Evolutionary conservation across 139 green algal species (phyloP).

Genomic region (Axilococcus clingmanii): DNA sequence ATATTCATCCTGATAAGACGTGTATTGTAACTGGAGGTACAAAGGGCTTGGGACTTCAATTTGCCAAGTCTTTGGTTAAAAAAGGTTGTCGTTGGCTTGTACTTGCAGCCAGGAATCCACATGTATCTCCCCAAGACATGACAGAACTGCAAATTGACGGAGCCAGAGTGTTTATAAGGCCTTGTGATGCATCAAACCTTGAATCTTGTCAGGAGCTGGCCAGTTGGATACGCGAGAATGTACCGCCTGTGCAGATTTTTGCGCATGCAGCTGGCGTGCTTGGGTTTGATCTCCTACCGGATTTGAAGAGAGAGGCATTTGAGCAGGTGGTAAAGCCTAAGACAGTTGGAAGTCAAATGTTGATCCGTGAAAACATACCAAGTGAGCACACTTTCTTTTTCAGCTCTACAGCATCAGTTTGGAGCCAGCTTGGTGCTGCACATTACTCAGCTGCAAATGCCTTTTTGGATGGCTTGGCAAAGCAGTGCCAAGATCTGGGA

Average conservation of each 20-base stretch:
- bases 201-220: background rate
- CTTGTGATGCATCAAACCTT: conserved; percentile 1
- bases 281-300: conserved; percentile 14
- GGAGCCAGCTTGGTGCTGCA: conserved; percentile 18
- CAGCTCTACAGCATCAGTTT: conserved; percentile 24
- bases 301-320: conserved; percentile 5
- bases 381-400: conserved; percentile 8
- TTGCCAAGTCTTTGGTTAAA: background rate
- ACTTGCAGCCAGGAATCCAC: conserved; percentile 5
- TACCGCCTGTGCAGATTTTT: conserved; percentile 22
- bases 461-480: conserved; percentile 8
- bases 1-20: background rate
- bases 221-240: conserved; percentile 11
- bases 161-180: conserved; percentile 6
- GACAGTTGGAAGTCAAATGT: background rate
- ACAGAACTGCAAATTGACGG: background rate
- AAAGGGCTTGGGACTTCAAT: conserved; percentile 20
- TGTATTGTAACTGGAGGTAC: conserved; percentile 23
- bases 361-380: background rate
- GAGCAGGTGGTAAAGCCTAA: conserved; percentile 2
- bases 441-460: conserved; percentile 31
- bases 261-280: conserved; percentile 25
- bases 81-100: conserved; percentile 4
- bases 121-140: conserved; percentile 2
- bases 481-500: background rate